Evolutionary conservation across 345 rosid species (phyloP).

Genomic region (Eucalyptus fibrosa): DNA sequence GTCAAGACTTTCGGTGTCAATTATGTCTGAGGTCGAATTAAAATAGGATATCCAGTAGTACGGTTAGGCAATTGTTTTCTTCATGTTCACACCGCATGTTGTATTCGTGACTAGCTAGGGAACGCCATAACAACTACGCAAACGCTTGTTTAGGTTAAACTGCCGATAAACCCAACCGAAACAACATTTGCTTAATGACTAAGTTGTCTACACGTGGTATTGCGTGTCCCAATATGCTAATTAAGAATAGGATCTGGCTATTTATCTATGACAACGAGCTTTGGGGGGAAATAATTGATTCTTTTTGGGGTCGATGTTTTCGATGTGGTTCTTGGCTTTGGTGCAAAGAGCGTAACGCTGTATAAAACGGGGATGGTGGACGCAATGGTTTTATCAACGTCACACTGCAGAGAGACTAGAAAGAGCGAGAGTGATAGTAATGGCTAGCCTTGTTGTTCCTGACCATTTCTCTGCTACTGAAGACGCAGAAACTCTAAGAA

Average conservation of each 20-base stretch:
- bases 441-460: conserved; percentile 25
- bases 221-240: not conserved
- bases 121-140: not conserved
- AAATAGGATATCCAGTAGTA: not conserved
- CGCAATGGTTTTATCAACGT: not conserved
- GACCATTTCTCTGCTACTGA: conserved; percentile 10
- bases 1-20: not conserved
- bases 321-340: not conserved
- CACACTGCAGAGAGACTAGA: not conserved
- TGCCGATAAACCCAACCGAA: not conserved
- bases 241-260: not conserved
- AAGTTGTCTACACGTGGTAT: not conserved
- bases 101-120: not conserved
- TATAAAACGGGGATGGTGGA: not conserved
- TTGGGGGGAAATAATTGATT: not conserved
- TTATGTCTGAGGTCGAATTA: not conserved
- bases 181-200: not conserved
- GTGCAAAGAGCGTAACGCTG: not conserved
- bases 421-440: not conserved
- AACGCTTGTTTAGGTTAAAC: not conserved
- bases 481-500: conserved; percentile 30
- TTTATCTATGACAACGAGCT: fast-evolving
- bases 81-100: not conserved
- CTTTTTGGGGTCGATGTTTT: not conserved
- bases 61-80: not conserved